These are phyloP conservation scores for Kondoa subrosea DNA, from an alignment of 768 basidiomycete species.

Conservation along the genomic window DNA sequence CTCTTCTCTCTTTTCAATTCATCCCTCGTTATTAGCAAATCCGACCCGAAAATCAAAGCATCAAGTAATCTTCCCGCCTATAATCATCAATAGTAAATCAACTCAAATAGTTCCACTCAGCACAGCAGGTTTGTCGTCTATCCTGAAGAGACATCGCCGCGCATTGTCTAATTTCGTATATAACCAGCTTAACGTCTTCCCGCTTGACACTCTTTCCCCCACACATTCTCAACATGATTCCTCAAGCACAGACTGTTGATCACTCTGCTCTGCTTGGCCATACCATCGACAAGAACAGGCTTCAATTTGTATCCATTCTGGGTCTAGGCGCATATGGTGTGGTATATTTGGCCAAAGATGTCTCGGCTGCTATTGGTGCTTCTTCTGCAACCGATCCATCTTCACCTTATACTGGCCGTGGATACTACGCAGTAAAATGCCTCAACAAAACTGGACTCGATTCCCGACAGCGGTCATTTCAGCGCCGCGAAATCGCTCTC, in stretches of 20 bases:
- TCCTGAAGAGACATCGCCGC: no score
- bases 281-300: constrained; percentile 60
- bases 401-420: constrained; percentile 20
- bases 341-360: constrained; percentile 47
- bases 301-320: constrained; percentile 70
- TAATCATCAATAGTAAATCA: background rate
- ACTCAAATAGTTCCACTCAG: no score
- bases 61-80: background rate
- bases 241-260: constrained; percentile 7
- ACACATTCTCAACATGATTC: background rate
- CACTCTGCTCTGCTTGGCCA: constrained; percentile 42
- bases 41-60: background rate
- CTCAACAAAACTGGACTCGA: constrained; percentile 44
- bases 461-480: constrained; percentile 48
- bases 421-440: constrained; percentile 78
- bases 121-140: no score
- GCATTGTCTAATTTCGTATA: no score
- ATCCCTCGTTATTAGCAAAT: background rate
- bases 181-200: no score
- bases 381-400: constrained; percentile 17
- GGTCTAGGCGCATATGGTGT: constrained; percentile 90
- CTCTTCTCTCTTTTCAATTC: background rate
- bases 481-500: constrained; percentile 49
- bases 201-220: no score
- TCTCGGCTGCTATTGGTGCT: constrained; percentile 11